Conservation (phyloP, 805 yeast genomes). For the Cyberlindnera maclurae region DNA sequence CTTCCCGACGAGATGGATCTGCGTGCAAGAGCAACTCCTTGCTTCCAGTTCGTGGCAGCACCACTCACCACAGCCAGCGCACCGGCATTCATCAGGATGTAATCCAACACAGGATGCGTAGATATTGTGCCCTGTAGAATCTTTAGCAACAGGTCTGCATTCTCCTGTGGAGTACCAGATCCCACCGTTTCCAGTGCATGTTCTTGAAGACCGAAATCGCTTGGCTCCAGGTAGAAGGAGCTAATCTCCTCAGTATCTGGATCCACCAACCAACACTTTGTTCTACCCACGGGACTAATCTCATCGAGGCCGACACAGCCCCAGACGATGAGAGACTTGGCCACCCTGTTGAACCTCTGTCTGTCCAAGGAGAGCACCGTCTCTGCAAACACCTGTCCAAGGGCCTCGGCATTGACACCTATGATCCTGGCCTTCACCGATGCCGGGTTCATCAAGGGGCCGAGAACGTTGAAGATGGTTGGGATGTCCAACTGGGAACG, state of each 20-base stretch:
- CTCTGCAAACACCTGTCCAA: slow-evolving; percentile 81
- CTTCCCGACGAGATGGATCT: slow-evolving; percentile 58
- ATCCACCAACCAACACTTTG: slow-evolving; percentile 71
- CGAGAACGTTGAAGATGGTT: slow-evolving; percentile 87
- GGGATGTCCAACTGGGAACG: slow-evolving; percentile 81
- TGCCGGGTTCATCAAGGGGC: slow-evolving; percentile 91
- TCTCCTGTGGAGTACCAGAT: slow-evolving; percentile 83
- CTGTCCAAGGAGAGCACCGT: slow-evolving; percentile 63
- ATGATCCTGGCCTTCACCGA: slow-evolving; percentile 72
- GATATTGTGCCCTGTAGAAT: slow-evolving; percentile 39
- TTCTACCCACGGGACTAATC: slow-evolving; percentile 80
- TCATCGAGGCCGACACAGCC: slow-evolving; percentile 92
- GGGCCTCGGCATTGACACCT: slow-evolving; percentile 76
- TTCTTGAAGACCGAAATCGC: slow-evolving; percentile 73
- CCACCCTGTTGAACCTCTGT: slow-evolving; percentile 31
- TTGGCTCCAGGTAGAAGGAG: slow-evolving; percentile 48
- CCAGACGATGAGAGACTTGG: slow-evolving; percentile 78
- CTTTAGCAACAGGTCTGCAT: slow-evolving; percentile 51
- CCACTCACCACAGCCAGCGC: slow-evolving; percentile 82
- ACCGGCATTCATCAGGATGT: slow-evolving; percentile 83
- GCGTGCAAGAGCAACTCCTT: slow-evolving; percentile 72
- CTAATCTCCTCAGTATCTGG: slow-evolving; percentile 35
- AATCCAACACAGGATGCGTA: slow-evolving; percentile 60
- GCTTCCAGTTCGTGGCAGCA: slow-evolving; percentile 56
- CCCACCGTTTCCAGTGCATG: slow-evolving; percentile 62